Evolutionary conservation across 1,284 basidiomycete genomes (phyloP), one percentile per base, ranked within the genome.

Genomic region (Malassezia furfur): DNA sequence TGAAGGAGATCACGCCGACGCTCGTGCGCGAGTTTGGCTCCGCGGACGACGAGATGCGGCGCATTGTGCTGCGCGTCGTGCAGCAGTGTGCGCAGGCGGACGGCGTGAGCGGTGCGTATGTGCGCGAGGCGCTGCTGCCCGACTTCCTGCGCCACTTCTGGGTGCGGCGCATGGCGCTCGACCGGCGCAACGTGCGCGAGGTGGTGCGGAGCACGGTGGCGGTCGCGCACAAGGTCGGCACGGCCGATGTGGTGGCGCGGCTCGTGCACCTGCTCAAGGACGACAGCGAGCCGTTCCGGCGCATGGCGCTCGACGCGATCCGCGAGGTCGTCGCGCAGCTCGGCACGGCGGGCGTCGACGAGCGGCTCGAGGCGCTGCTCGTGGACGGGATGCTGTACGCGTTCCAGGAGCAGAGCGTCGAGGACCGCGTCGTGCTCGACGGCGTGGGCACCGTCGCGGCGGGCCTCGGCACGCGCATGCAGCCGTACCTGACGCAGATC

Each of bases 281-380:
- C 59, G 78, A 78, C 59, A 77, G 72, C 61, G 94, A 98, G 78
- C 90, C 91, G 6, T 96, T 93, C 80, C 81, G 93, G 63, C 96
- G 96, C 81, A 98, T 98, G 94, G 91, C 96, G 39, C 98, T 98
- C 93, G 94, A 98, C 79, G 96, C 94, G 0, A 96, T 98, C 67
- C 94, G 91, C 21, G 94, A 96, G 75, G 94, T 98, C 36, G 82
- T 99, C 31, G 84, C 85, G 7, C 86, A 85, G 11, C 82, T 94
- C 4, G 91, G 94, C 54, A 89, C 93, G 2, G 88, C 91, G 1
- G 94, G 98, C 70, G 88, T 98, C 57, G 93, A 98, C 72, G 91
- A 98, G 76, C 82, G 91, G 48, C 80, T 98, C 45, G 93, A 99
- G 77, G 84, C 93, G 12, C 83, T 88, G 54, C 82, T 99, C 12